Evolutionary conservation across 83 land plant genomes (phyloP).

Genomic region (Larix sibirica): DNA sequence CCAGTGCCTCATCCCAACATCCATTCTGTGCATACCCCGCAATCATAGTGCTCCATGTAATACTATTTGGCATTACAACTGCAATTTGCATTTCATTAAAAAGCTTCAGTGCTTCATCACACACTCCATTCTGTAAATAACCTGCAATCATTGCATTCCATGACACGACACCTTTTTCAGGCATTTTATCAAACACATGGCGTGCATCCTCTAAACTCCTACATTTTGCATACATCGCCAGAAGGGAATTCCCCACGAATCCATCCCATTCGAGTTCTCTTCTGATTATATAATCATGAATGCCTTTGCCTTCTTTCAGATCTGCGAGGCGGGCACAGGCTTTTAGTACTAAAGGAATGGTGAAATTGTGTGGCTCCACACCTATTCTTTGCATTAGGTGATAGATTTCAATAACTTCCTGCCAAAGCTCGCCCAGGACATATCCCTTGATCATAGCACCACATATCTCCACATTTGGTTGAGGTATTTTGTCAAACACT

Average conservation of each 20-base stretch:
- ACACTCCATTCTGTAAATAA: conserved; percentile 10
- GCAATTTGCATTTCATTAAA: conserved; percentile 11
- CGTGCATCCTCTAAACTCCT: conserved; percentile 16
- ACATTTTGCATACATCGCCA: conserved; percentile 29
- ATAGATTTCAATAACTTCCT: conserved; percentile 23
- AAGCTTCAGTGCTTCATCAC: not conserved
- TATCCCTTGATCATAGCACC: conserved; percentile 35
- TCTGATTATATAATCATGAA: conserved; percentile 13
- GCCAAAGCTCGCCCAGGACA: conserved; percentile 2
- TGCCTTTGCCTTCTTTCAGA: conserved; percentile 15
- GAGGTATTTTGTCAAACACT: conserved; percentile 2
- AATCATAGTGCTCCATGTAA: conserved; percentile 29
- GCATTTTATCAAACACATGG: conserved; percentile 29
- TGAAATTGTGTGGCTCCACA: conserved; percentile 23
- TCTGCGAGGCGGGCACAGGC: conserved; percentile 19
- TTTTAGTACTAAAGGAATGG: conserved; percentile 30
- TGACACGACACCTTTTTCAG: conserved; percentile 21
- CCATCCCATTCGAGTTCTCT: conserved; percentile 22
- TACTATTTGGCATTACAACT: conserved; percentile 19
- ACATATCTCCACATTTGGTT: conserved; percentile 12
- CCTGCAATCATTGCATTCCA: conserved; percentile 30
- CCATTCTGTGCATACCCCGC: conserved; percentile 27
- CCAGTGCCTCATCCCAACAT: conserved; percentile 18
- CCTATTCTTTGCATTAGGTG: conserved; percentile 11
- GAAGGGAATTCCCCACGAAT: conserved; percentile 22